Conservation (phyloP, 768 basidiomycete species). For the Tylopilus intermedius region DNA sequence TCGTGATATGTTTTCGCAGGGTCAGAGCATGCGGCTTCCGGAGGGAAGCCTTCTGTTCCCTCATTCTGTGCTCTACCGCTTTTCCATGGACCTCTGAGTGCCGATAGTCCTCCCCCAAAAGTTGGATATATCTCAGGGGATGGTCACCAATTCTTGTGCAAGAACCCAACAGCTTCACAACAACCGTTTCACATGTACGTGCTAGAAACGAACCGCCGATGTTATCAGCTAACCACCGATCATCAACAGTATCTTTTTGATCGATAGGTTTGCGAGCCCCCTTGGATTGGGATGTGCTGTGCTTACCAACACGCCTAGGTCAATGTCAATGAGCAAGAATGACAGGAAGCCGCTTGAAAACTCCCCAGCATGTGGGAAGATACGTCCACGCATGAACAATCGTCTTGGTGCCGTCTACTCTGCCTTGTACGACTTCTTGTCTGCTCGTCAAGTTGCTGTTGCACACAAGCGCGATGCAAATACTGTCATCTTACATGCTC, state of each 20-base stretch:
- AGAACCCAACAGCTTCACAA: constrained; percentile 43
- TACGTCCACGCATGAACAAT: constrained; percentile 36
- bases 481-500: constrained; percentile 46
- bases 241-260: constrained; percentile 15
- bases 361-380: constrained; percentile 32
- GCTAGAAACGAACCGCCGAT: neutral
- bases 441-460: constrained; percentile 38
- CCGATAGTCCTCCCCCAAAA: constrained; percentile 19
- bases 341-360: constrained; percentile 40
- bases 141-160: constrained; percentile 52
- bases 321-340: constrained; percentile 41
- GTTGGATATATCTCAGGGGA: constrained; percentile 50
- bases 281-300: neutral
- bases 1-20: constrained; percentile 29
- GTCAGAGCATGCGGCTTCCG: constrained; percentile 42
- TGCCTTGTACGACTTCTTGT: constrained; percentile 51
- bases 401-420: constrained; percentile 56
- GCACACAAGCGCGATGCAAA: constrained; percentile 45
- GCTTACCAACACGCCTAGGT: constrained; percentile 30
- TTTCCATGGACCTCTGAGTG: constrained; percentile 40
- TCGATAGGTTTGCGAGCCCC: constrained; percentile 13
- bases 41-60: constrained; percentile 36
- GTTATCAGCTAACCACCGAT: neutral
- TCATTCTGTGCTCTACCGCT: constrained; percentile 53
- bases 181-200: constrained; percentile 59